Conservation (phyloP, 192 early-diverging fungal genomes). For the Blastocladiella britannica region DNA sequence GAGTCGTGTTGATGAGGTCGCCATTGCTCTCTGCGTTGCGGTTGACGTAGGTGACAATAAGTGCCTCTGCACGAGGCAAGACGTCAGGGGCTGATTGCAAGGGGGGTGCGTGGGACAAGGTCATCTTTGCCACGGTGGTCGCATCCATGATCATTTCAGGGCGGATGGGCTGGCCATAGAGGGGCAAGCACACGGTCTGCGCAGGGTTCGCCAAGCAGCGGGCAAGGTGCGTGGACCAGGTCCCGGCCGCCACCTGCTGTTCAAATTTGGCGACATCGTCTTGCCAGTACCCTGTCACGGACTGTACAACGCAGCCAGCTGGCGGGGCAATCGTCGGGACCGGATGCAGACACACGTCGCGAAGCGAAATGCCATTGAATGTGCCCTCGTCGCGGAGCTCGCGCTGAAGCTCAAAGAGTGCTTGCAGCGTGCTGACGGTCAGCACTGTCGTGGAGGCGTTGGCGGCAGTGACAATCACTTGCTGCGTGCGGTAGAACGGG, state of each 20-base stretch:
- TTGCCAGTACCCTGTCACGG: conserved; percentile 41
- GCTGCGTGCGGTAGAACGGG: conserved; percentile 44
- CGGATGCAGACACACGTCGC: conserved; percentile 38
- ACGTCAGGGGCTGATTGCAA: too few relatives aligned
- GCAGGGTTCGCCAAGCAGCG: conserved; percentile 22
- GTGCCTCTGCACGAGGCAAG: too few relatives aligned
- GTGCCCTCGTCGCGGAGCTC: conserved; percentile 18
- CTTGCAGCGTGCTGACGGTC: conserved; percentile 15
- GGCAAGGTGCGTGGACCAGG: conserved; percentile 21
- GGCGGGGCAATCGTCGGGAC: conserved; percentile 9
- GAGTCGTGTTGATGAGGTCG: conserved; percentile 9
- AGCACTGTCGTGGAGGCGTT: conserved; percentile 14
- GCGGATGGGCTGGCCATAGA: conserved; percentile 38
- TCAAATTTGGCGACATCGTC: conserved; percentile 23
- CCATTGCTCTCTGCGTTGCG: conserved; percentile 22
- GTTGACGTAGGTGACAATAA: conserved; percentile 37
- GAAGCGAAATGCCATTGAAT: conserved; percentile 14
- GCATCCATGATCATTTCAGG: conserved; percentile 29
- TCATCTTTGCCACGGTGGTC: conserved; percentile 18
- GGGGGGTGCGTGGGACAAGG: too few relatives aligned
- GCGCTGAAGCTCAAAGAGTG: conserved; percentile 25
- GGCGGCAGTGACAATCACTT: conserved; percentile 21
- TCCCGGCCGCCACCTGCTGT: too few relatives aligned
- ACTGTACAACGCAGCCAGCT: conserved; percentile 37
- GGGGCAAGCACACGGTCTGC: conserved; percentile 21